phyloP scores from a whole-genome alignment of 2,329 filamentous ascomycete species.

The Cadophora malorum region DNA sequence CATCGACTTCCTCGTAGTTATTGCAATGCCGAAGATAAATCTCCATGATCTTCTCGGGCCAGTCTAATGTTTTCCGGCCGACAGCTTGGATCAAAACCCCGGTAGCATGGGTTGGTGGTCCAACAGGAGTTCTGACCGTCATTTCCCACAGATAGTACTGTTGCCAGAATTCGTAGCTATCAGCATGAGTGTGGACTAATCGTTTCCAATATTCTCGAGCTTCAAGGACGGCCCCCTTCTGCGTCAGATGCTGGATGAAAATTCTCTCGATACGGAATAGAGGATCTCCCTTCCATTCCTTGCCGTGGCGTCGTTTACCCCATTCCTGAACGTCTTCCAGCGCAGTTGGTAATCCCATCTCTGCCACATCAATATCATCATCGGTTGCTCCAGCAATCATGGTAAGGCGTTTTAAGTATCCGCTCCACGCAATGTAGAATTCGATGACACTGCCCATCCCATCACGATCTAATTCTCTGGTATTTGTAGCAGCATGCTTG shows the following conservation, averaged over 20 bases:
- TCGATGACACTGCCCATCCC: slow-evolving; percentile 89
- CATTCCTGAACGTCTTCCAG: slow-evolving; percentile 83
- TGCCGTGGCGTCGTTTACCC: slow-evolving; percentile 75
- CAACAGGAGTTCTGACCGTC: slow-evolving; percentile 49
- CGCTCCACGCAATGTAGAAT: slow-evolving; percentile 93
- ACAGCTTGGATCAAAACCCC: slow-evolving; percentile 77
- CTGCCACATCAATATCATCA: slow-evolving; percentile 86
- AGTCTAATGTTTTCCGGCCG: slow-evolving; percentile 68
- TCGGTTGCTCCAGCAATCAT: slow-evolving; percentile 76
- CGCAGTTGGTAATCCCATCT: slow-evolving; percentile 85
- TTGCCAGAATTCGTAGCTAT: slow-evolving; percentile 93
- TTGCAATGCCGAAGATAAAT: slow-evolving; percentile 83
- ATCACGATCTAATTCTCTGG: slow-evolving; percentile 81
- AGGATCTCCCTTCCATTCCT: slow-evolving; percentile 84
- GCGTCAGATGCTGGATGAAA: slow-evolving; percentile 88
- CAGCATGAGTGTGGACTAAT: slow-evolving; percentile 69
- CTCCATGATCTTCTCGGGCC: slow-evolving; percentile 77
- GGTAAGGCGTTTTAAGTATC: slow-evolving; percentile 85
- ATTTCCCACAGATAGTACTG: slow-evolving; percentile 94
- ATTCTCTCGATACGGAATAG: slow-evolving; percentile 89
- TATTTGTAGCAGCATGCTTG: slow-evolving; percentile 90
- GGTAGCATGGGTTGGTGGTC: slow-evolving; percentile 75
- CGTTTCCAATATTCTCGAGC: slow-evolving; percentile 81
- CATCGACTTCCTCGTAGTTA: slow-evolving; percentile 82
- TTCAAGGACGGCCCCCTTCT: slow-evolving; percentile 77